These are phyloP conservation scores for Scleroderma bovista DNA, from an alignment of 768 basidiomycete species.

Conservation along the genomic window DNA sequence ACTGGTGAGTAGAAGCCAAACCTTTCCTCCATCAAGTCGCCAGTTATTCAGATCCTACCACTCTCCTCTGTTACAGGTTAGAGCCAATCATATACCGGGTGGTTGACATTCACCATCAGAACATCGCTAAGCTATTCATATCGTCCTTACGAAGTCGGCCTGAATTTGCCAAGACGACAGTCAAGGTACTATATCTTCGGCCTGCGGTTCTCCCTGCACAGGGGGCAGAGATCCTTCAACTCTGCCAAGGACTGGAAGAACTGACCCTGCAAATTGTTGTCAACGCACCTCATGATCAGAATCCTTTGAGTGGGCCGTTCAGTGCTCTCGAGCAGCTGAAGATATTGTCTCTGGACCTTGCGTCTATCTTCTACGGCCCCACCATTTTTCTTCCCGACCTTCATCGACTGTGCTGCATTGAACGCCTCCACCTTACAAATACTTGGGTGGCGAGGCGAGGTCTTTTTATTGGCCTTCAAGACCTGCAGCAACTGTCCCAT, in stretches of 20 bases:
- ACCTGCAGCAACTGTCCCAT: neutral
- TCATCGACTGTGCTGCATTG: neutral
- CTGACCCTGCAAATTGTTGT: neutral
- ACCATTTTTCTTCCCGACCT: neutral
- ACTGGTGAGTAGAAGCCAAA: neutral
- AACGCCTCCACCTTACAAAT: neutral
- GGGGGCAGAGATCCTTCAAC: neutral
- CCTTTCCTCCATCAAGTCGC: neutral
- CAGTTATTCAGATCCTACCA: neutral
- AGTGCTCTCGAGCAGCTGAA: neutral
- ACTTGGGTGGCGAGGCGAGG: neutral
- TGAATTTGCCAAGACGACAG: neutral
- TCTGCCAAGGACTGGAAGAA: neutral
- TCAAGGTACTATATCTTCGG: neutral
- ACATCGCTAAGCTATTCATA: neutral
- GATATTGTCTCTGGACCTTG: neutral
- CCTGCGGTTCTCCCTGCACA: neutral
- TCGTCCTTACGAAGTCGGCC: neutral
- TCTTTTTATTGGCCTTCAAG: neutral
- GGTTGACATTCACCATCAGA: neutral
- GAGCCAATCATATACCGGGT: neutral
- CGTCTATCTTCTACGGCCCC: neutral
- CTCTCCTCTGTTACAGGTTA: neutral
- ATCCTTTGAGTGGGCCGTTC: neutral
- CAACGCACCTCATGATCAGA: neutral